Evolutionary conservation across 2,329 filamentous ascomycete genomes (phyloP).

Genomic region (Cladosporium sp.): DNA sequence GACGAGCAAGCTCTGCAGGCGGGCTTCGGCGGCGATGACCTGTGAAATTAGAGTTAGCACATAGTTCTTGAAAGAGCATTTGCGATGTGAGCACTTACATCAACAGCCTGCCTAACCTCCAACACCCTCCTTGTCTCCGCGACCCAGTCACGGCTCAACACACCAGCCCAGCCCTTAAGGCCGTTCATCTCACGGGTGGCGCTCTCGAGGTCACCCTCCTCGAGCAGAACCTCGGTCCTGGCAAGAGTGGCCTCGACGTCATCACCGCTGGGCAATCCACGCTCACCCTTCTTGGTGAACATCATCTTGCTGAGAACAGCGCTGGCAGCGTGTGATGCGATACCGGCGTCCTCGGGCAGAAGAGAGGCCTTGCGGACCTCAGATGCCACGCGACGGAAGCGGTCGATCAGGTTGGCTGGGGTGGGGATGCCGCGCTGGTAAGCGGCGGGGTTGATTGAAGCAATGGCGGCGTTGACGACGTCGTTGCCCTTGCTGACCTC

Average conservation of each 20-base stretch:
- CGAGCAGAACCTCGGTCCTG: conserved; percentile 82
- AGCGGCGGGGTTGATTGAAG: conserved; percentile 89
- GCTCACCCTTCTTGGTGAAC: conserved; percentile 74
- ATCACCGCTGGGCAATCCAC: conserved; percentile 72
- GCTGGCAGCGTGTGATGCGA: conserved; percentile 90
- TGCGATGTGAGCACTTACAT: conserved; percentile 62
- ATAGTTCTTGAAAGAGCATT: background rate
- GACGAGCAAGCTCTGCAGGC: conserved; percentile 82
- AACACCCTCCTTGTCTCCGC: conserved; percentile 86
- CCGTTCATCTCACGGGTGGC: conserved; percentile 95
- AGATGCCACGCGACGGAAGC: conserved; percentile 86
- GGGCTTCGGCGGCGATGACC: conserved; percentile 88
- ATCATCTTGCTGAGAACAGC: conserved; percentile 88
- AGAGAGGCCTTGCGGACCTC: conserved; percentile 95
- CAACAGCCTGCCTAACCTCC: conserved; percentile 93
- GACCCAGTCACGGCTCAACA: conserved; percentile 91
- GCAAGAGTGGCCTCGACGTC: conserved; percentile 94
- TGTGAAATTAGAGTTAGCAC: conserved; percentile 37
- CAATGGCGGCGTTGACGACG: conserved; percentile 88
- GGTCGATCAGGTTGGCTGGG: conserved; percentile 82
- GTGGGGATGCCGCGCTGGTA: conserved; percentile 92
- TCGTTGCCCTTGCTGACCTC: conserved; percentile 76
- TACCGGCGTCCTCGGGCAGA: conserved; percentile 87
- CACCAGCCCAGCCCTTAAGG: conserved; percentile 91
- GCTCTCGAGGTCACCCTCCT: conserved; percentile 88